Percentiles rank a stretch among this genome's conserved stretches.
Conservation (phyloP, 441 rosid species). For the Eruca vesicaria region DNA sequence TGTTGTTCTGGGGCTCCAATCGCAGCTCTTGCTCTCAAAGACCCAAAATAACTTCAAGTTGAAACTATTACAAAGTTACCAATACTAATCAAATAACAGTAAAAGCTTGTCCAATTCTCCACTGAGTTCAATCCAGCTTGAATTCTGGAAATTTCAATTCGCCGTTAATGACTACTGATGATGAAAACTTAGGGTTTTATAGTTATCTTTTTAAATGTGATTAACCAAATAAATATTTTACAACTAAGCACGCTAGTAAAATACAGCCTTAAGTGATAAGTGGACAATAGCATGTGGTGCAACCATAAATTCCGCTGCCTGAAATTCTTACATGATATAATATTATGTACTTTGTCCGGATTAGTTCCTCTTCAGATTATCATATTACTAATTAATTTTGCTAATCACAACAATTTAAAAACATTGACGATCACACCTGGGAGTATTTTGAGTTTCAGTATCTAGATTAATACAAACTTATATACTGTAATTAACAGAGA, state of each 20-base stretch:
- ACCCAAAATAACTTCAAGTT: neutral
- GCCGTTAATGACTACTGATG: neutral
- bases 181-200: neutral
- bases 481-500: neutral
- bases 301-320: constrained; percentile 49
- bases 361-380: constrained; percentile 22
- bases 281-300: constrained; percentile 43
- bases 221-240: neutral
- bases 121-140: neutral
- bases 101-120: neutral
- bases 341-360: constrained; percentile 33
- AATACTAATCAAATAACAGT: neutral
- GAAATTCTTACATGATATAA: constrained; percentile 45
- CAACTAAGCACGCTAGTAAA: neutral
- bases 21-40: neutral
- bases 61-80: neutral
- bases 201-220: neutral
- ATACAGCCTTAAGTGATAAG: constrained; percentile 1
- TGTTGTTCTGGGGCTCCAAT: neutral
- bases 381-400: neutral
- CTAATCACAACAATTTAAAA: neutral
- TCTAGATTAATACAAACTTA: neutral
- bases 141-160: neutral
- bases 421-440: neutral
- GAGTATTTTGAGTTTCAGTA: neutral